Base-by-base conservation (phyloP, 345 rosid genomes). In the Eucalyptus erythrocorys region DNA sequence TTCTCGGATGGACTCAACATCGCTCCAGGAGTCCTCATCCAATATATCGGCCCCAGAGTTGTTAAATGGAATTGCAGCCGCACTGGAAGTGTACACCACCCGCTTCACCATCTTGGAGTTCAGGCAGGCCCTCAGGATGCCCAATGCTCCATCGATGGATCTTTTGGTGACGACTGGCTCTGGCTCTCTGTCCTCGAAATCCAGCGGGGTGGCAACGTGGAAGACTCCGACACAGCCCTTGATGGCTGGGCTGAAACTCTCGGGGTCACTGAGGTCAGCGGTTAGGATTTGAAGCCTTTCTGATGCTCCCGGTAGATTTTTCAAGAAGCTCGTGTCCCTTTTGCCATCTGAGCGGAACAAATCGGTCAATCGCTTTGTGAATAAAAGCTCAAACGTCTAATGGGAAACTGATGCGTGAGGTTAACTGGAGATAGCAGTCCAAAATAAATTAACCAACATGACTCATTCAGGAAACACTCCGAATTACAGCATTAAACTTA, bases 61-160 rank as follows among this genome's bases (percentile, higher is more conserved):
- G 59, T 53, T 90, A 12, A 61, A 24, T 32, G 0, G 2, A 37
- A 90, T 87, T 2, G 94, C 85, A 1, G 92, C 22, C 15, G 89
- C 66, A 32, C 97, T 96, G 4, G 97, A 94, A 82, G 97, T 95
- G 92, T 94, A 97, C 11, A 96, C 93, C 6, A 95, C 93, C 14
- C 95, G 91, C 88, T 92, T 94, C 48, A 96, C 96, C 1, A 94
- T 94, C 81, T 91, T 93, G 19, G 95, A 87, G 16, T 93, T 91
- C 87, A 92, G 43, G 92, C 95, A 95, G 10, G 95, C 90, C 53
- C 89, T 94, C 10, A 96, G 48, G 81, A 97, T 94, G 50, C 95
- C 96, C 34, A 91, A 57, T 5, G 93, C 66, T 86, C 95, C 98
- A 26, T 91, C 91, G 8, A 93, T 90, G 45, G 95, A 57, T 87